A percentile compares a stretch with the other conserved stretches of the same genome.
Conservation (phyloP, 2,329 filamentous ascomycete genomes). For the Fusarium brachygibbosum region DNA sequence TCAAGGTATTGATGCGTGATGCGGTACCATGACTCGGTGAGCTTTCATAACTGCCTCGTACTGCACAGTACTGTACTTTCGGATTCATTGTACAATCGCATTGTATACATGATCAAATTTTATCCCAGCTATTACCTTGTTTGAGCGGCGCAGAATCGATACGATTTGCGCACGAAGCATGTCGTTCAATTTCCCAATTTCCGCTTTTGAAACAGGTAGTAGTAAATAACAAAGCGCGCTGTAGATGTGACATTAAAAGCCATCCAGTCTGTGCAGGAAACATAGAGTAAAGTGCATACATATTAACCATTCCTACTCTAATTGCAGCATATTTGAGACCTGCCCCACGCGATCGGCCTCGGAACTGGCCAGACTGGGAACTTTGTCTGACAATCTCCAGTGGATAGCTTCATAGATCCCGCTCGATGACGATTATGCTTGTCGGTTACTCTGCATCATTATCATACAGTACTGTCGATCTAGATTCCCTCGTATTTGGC, state of each 20-base stretch:
- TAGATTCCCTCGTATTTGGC: conserved; percentile 20
- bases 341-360: conserved; percentile 40
- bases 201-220: conserved; percentile 13
- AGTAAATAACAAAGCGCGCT: conserved; percentile 14
- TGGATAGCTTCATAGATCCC: conserved; percentile 34
- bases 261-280: conserved; percentile 2
- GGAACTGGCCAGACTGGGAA: conserved; percentile 28
- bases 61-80: background rate
- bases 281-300: conserved; percentile 28
- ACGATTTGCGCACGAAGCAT: conserved; percentile 35
- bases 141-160: background rate
- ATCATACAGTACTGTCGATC: background rate
- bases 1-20: conserved; percentile 12
- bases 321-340: conserved; percentile 27
- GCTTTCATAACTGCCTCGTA: background rate
- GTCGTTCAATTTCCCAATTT: conserved; percentile 37
- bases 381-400: conserved; percentile 39
- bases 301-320: conserved; percentile 25
- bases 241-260: conserved; percentile 24
- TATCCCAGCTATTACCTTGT: conserved; percentile 4
- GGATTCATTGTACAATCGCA: conserved; percentile 5
- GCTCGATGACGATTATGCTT: conserved; percentile 29
- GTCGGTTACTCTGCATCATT: conserved; percentile 17
- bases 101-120: conserved; percentile 29
- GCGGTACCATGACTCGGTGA: conserved; percentile 25